Evolutionary conservation across 257 asterid genomes (phyloP).

Genomic region (Nicotiana tomentosiformis): DNA sequence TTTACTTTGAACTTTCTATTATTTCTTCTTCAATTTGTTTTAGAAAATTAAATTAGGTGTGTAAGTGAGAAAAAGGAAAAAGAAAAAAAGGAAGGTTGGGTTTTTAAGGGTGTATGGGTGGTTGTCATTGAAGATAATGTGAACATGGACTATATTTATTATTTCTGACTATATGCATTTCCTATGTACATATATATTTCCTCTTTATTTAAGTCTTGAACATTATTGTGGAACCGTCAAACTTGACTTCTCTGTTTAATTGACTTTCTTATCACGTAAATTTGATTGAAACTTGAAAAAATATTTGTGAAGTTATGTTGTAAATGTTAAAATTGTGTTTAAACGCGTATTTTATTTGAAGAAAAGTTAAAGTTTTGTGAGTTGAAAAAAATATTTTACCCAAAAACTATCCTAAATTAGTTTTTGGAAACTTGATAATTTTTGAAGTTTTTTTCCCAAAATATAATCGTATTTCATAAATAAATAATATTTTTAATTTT

Average conservation of each 20-base stretch:
- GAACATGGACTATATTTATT: constrained; percentile 8
- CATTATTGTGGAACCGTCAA: neutral
- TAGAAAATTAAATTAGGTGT: neutral
- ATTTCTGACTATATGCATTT: neutral
- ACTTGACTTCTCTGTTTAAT: neutral
- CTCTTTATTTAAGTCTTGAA: neutral
- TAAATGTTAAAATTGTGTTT: no score
- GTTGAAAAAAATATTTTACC: no score
- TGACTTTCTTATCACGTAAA: no score
- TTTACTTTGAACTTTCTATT: neutral
- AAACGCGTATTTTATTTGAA: no score
- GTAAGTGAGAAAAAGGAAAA: neutral
- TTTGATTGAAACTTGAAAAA: no score
- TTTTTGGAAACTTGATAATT: no score
- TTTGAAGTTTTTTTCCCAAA: no score
- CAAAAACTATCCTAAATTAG: no score
- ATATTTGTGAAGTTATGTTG: rapidly evolving
- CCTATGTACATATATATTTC: neutral
- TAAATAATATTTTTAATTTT: no score
- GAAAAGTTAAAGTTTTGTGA: no score
- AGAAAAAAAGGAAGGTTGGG: neutral
- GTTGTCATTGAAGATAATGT: constrained; percentile 24
- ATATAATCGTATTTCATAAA: no score
- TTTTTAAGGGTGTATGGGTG: constrained; percentile 20
- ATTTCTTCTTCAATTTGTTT: neutral